phyloP scores from a whole-genome alignment of 1,284 basidiomycete genomes.

The Trichosporon sp. region DNA sequence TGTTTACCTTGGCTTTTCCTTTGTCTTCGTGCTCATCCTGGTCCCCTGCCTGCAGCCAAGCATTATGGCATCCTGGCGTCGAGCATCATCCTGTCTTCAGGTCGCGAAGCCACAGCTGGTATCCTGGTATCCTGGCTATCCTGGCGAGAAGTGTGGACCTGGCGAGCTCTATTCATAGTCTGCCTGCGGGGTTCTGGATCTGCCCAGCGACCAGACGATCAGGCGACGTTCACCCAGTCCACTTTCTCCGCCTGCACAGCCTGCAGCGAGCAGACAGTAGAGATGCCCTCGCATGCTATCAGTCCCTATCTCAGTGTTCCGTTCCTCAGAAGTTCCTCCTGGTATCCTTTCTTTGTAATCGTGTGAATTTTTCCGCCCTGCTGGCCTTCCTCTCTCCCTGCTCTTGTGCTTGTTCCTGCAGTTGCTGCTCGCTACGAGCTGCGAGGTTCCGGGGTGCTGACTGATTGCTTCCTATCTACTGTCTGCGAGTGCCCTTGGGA shows the following conservation, averaged over 20 bases:
- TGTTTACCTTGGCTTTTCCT: too few species aligned
- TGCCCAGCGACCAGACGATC: background rate
- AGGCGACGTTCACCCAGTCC: background rate
- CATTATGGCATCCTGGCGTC: too few species aligned
- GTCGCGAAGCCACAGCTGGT: background rate
- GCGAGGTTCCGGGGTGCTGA: conserved; percentile 1
- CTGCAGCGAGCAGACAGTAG: background rate
- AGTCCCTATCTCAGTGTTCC: background rate
- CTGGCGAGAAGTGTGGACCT: background rate
- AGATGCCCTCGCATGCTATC: background rate
- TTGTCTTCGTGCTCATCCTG: background rate
- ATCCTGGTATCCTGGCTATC: background rate
- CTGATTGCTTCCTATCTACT: background rate
- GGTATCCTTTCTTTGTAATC: background rate
- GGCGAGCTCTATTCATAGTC: conserved; percentile 3
- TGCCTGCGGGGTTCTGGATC: background rate
- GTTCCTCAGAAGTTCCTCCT: background rate
- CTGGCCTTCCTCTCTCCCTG: background rate
- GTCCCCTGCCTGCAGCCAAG: background rate
- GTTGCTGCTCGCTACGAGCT: background rate
- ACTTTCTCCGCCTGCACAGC: background rate
- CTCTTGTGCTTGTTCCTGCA: background rate
- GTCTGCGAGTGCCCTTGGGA: background rate
- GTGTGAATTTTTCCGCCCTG: background rate
- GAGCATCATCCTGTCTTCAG: background rate